These are phyloP conservation scores for Xylariaceae sp. DNA, from an alignment of 2,329 filamentous ascomycete species.

Conservation along the genomic window DNA sequence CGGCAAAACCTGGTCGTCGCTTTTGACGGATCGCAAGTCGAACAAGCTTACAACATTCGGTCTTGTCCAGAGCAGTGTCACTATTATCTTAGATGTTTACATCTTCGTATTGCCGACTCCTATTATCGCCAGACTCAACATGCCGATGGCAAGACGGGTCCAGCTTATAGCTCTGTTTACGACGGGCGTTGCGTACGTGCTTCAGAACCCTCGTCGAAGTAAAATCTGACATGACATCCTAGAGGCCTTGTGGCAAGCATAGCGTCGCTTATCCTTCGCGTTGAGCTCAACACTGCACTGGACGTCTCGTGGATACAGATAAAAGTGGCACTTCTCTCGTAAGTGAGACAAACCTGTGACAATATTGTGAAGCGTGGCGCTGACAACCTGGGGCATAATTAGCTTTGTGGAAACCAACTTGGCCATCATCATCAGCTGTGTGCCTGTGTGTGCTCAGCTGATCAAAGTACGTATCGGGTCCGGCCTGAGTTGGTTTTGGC, in stretches of 20 bases:
- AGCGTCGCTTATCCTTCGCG: neutral
- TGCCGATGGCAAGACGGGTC: slow-evolving; percentile 5
- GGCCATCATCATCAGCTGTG: neutral
- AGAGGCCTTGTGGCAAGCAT: neutral
- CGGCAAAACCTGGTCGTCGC: slow-evolving; percentile 5
- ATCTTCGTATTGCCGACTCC: slow-evolving; percentile 17
- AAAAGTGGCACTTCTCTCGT: neutral
- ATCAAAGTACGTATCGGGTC: neutral
- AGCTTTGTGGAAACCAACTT: neutral
- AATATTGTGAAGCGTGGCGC: neutral
- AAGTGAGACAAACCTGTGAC: neutral
- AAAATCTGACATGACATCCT: neutral
- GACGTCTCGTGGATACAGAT: neutral
- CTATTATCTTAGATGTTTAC: slow-evolving; percentile 10
- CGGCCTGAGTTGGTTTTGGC: neutral
- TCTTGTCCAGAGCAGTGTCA: slow-evolving; percentile 4
- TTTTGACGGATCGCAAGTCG: neutral
- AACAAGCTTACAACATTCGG: neutral
- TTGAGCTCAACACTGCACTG: neutral
- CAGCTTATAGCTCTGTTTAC: slow-evolving; percentile 3
- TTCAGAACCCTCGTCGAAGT: neutral
- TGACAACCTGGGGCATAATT: neutral
- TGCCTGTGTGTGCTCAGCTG: neutral
- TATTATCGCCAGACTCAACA: slow-evolving; percentile 7
- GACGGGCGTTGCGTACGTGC: neutral